Percentiles rank a stretch among this genome's conserved stretches.
phyloP scores from a whole-genome alignment of 768 basidiomycete species.

The Gloeostereum incarnatum region DNA sequence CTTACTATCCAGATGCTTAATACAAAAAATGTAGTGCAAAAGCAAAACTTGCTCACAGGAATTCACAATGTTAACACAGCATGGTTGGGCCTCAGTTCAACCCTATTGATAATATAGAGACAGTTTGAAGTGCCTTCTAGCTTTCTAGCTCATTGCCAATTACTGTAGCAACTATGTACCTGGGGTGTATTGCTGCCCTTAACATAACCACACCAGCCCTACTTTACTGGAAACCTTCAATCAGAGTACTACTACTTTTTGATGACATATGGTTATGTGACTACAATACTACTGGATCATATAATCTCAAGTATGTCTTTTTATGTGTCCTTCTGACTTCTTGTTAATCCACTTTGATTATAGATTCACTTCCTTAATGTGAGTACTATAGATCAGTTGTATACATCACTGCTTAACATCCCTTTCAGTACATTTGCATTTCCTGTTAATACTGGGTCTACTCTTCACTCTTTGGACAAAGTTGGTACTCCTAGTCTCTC shows the following conservation, averaged over 20 bases:
- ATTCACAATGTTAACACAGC: constrained; percentile 11
- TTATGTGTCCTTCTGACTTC: no score
- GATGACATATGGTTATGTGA: constrained; percentile 5
- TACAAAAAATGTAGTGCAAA: neutral
- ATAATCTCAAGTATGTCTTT: no score
- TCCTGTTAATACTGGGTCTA: no score
- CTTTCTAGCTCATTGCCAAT: neutral
- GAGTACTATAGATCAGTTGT: no score
- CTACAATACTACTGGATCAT: no score
- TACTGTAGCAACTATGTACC: constrained; percentile 7
- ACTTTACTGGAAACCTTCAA: constrained; percentile 12
- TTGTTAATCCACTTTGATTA: no score
- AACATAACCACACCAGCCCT: constrained; percentile 15
- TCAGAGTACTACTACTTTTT: neutral
- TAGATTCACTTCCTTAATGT: no score
- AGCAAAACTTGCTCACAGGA: constrained; percentile 8
- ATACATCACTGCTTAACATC: no score
- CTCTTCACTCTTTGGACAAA: no score
- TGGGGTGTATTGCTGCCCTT: constrained; percentile 9
- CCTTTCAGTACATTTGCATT: no score
- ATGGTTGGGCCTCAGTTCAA: constrained; percentile 15
- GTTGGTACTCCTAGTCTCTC: no score
- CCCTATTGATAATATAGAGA: constrained; percentile 10
- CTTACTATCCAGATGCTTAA: neutral
- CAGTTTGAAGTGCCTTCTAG: constrained; percentile 11